Evolutionary conservation across 1,284 basidiomycete species (phyloP).

Genomic region (Xerocomus minutiporus): DNA sequence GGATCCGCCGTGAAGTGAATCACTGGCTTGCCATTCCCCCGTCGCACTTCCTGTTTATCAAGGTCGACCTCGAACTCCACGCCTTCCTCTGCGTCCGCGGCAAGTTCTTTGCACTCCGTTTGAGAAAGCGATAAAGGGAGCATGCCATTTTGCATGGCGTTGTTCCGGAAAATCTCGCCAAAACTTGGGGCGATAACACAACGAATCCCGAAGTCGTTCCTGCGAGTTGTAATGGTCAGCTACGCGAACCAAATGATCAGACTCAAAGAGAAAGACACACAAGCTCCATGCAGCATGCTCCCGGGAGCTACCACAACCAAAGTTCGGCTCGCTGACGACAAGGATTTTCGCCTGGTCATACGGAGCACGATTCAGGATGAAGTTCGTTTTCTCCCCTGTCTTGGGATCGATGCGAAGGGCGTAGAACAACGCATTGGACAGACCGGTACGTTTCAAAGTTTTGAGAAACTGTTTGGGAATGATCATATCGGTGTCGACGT

Average conservation of each 20-base stretch:
- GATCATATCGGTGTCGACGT: slow-evolving; percentile 97
- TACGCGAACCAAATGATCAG: neutral
- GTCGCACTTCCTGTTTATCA: slow-evolving; percentile 79
- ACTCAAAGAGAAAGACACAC: slow-evolving; percentile 42
- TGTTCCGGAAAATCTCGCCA: slow-evolving; percentile 91
- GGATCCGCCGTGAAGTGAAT: slow-evolving; percentile 79
- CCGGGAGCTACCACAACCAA: slow-evolving; percentile 91
- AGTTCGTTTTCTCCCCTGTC: slow-evolving; percentile 80
- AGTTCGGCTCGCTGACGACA: slow-evolving; percentile 88
- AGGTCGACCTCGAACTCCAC: slow-evolving; percentile 87
- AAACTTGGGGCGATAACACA: slow-evolving; percentile 92
- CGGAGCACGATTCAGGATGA: slow-evolving; percentile 84
- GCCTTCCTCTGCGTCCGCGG: slow-evolving; percentile 77
- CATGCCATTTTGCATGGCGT: slow-evolving; percentile 97
- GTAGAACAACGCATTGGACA: slow-evolving; percentile 87
- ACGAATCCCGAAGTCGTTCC: slow-evolving; percentile 92
- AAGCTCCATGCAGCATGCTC: slow-evolving; percentile 97
- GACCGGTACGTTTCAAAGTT: slow-evolving; percentile 89
- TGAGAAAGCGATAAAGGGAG: slow-evolving; percentile 78
- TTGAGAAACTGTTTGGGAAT: slow-evolving; percentile 97
- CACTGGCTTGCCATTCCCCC: slow-evolving; percentile 67
- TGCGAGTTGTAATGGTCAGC: slow-evolving; percentile 29
- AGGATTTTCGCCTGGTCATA: slow-evolving; percentile 81
- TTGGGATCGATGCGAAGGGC: slow-evolving; percentile 77
- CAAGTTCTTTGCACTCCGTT: slow-evolving; percentile 71